Conservation (phyloP, 2,329 filamentous ascomycete species). For the Lecanoromycetidae sp. region DNA sequence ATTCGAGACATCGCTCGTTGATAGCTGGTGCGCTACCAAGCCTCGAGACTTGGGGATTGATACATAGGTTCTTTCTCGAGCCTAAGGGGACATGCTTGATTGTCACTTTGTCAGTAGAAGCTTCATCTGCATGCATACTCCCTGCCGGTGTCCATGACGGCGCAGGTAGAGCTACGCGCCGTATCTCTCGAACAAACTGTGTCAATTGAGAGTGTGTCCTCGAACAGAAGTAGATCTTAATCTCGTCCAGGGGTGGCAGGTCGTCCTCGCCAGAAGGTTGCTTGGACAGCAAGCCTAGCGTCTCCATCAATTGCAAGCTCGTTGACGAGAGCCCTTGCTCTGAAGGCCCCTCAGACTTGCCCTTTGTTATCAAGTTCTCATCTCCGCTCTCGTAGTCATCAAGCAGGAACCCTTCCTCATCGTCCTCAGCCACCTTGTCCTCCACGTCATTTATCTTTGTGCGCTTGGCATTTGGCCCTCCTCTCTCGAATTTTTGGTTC, state of each 20-base stretch:
- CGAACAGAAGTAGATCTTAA: conserved; percentile 87
- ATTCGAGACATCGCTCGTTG: conserved; percentile 82
- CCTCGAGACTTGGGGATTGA: conserved; percentile 68
- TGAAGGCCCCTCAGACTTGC: conserved; percentile 22
- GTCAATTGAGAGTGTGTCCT: conserved; percentile 84
- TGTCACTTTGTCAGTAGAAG: conserved; percentile 28
- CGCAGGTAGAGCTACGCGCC: conserved; percentile 63
- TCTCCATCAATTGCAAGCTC: conserved; percentile 61
- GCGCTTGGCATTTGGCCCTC: conserved; percentile 29
- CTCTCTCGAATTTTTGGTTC: conserved; percentile 37
- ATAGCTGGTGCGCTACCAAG: conserved; percentile 65
- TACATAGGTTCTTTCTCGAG: conserved; percentile 77
- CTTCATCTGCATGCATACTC: conserved; percentile 42
- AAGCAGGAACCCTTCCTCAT: conserved; percentile 59
- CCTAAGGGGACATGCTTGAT: conserved; percentile 75
- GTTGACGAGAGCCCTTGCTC: conserved; percentile 51
- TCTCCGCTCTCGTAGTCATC: conserved; percentile 60
- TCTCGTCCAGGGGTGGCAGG: conserved; percentile 48
- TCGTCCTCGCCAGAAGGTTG: conserved; percentile 31
- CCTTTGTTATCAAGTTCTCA: conserved; percentile 29
- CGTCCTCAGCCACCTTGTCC: conserved; percentile 16
- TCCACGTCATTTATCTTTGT: not conserved
- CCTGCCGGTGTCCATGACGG: conserved; percentile 1
- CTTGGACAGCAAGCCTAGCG: conserved; percentile 23
- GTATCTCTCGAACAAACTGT: conserved; percentile 74